Evolutionary conservation across 108 stramenopile species (phyloP).

Genomic region (Cyclostephanos tholiformis): DNA sequence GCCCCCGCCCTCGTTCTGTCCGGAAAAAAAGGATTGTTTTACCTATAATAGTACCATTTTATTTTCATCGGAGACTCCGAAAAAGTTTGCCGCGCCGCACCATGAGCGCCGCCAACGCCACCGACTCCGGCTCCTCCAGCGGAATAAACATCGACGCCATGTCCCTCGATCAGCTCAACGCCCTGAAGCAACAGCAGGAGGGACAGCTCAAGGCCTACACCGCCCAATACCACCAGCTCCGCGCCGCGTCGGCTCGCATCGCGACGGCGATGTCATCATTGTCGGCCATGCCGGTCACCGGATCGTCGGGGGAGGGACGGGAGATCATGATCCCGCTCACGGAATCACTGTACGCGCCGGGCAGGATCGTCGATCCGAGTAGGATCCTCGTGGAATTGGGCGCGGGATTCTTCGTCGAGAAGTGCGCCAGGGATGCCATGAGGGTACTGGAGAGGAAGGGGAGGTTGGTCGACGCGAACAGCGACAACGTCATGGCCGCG

Average conservation of each 20-base stretch:
- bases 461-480: constrained; percentile 80
- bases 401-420: constrained; percentile 86
- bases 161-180: constrained; percentile 83
- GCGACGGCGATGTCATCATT: constrained; percentile 63
- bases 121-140: constrained; percentile 8
- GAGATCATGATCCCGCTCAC: constrained; percentile 89
- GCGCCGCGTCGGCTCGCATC: constrained; percentile 77
- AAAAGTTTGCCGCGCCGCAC: neutral
- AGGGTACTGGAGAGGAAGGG: constrained; percentile 75
- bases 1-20: no score
- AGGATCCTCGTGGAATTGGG: constrained; percentile 84
- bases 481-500: constrained; percentile 75
- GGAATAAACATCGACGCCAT: constrained; percentile 73
- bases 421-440: constrained; percentile 62
- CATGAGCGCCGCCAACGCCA: constrained; percentile 28
- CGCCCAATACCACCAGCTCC: constrained; percentile 69
- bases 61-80: no score
- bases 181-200: constrained; percentile 81
- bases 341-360: constrained; percentile 84
- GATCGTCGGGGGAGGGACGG: constrained; percentile 51
- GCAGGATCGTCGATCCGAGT: constrained; percentile 75
- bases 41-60: no score
- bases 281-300: constrained; percentile 15
- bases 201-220: constrained; percentile 67
- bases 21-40: no score